Base-by-base conservation (phyloP, 352 stramenopile genomes). In the Globisporangium acanthophoron region DNA sequence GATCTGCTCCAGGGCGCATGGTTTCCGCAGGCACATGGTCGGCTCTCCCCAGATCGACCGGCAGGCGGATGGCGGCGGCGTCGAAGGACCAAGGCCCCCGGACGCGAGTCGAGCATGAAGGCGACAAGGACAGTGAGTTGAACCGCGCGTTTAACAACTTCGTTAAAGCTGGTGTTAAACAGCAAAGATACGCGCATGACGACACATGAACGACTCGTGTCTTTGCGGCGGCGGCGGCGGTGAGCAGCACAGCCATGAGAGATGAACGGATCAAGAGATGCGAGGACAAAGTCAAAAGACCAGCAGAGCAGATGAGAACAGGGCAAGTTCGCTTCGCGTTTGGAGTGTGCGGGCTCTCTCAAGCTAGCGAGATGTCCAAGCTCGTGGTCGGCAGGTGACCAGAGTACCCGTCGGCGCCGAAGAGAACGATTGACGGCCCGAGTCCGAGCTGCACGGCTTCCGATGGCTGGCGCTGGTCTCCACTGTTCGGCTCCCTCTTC, bases 401-500 rank as follows among this genome's bases (percentile, higher is more conserved):
- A 40, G 35, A 4, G 35, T 15, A 40, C 8, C 7, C 35, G 35
- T 40, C 35, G 8, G 11, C 6, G 35, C 35, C 18, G 18, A 46
- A 46, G 41, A 46, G 15, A 7, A 46, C 41, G 41, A 46, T 21
- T 5, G 41, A 46, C 18, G 18, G 18, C 5, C 18, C 41, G 41
- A n/a, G 41, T 46, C 6, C 41, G 16, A 47, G n/a, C 20, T 45
- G 16, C 51, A 15, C 54, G 21, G 52, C 46, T 56, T 49, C 52
- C 59, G 20, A 44, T 12, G 46, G 43, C 59, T 56, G 46, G 20
- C 31, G 16, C 21, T 40, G 9, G 35, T 12, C 39, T 39, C 37
- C 54, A 27, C 9, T 50, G 29, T 21, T 44, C 16, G 1, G 8
- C 35, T 51, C 67, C 55, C 50, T 59, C 58, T 40, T 48, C 37